Evolutionary conservation across 2,329 filamentous ascomycete species (phyloP).

Genomic region (Cladophialophora psammophila): DNA sequence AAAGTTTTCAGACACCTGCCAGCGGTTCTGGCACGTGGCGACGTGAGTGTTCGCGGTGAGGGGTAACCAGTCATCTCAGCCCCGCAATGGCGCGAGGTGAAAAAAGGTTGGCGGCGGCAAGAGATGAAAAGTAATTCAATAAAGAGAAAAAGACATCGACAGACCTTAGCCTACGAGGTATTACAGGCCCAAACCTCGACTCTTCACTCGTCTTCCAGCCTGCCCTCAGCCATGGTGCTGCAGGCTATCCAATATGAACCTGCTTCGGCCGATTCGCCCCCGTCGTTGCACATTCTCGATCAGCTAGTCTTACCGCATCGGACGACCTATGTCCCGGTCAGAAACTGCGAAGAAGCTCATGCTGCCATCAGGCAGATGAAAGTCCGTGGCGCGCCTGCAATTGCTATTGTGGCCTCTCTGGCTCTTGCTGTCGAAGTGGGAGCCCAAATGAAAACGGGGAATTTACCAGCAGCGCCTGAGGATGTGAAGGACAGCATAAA

Average conservation of each 20-base stretch:
- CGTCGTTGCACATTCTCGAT: slow-evolving; percentile 64
- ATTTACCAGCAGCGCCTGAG: slow-evolving; percentile 61
- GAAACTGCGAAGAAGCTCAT: slow-evolving; percentile 66
- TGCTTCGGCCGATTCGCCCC: slow-evolving; percentile 48
- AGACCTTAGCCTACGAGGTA: neutral
- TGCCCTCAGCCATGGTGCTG: slow-evolving; percentile 53
- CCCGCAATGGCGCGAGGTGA: slow-evolving; percentile 19
- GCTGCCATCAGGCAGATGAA: slow-evolving; percentile 72
- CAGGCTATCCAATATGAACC: slow-evolving; percentile 68
- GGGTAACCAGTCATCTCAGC: slow-evolving; percentile 10
- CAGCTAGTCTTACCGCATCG: slow-evolving; percentile 69
- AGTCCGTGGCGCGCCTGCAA: slow-evolving; percentile 81
- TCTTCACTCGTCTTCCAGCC: too few species aligned
- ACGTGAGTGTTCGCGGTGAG: slow-evolving; percentile 1
- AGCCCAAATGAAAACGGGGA: slow-evolving; percentile 46
- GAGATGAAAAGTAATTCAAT: neutral
- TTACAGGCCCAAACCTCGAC: neutral
- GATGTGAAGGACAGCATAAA: slow-evolving; percentile 70
- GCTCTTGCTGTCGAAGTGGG: slow-evolving; percentile 85
- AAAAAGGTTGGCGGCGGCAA: slow-evolving; percentile 8
- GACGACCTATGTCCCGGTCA: slow-evolving; percentile 63
- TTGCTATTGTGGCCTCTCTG: slow-evolving; percentile 95
- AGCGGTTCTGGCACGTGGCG: neutral
- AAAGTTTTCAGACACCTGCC: slow-evolving; percentile 1
- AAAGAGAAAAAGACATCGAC: neutral